phyloP scores from a whole-genome alignment of 345 rosid species.

The Arabis hirsuta region DNA sequence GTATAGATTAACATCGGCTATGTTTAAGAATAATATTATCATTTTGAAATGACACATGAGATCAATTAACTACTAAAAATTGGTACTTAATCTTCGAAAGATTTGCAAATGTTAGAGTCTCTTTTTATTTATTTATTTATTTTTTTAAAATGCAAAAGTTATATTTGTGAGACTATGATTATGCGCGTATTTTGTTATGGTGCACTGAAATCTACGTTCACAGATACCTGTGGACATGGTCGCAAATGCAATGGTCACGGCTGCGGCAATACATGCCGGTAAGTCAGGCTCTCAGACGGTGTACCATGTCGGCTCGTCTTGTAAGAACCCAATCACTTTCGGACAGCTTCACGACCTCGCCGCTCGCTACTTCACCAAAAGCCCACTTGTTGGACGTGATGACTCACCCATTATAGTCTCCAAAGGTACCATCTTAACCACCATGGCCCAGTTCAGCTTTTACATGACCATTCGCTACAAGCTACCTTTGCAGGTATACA shows the following conservation, averaged over 20 bases:
- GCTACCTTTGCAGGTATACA: conserved; percentile 58
- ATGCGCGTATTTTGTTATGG: background rate
- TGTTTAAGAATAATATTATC: background rate
- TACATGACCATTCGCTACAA: conserved; percentile 71
- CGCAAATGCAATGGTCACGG: conserved; percentile 34
- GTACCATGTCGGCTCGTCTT: conserved; percentile 82
- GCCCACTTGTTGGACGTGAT: conserved; percentile 72
- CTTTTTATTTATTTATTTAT: no score
- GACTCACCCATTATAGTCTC: conserved; percentile 70
- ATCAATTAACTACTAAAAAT: conserved; percentile 48
- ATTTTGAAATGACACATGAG: background rate
- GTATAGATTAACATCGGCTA: background rate
- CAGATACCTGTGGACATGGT: conserved; percentile 44
- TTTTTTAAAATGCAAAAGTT: no score
- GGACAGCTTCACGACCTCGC: conserved; percentile 55
- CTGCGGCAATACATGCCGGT: conserved; percentile 24
- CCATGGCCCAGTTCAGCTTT: conserved; percentile 72
- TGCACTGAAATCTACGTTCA: background rate
- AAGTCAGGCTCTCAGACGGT: conserved; percentile 44
- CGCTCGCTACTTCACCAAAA: conserved; percentile 56
- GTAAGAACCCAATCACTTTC: conserved; percentile 56
- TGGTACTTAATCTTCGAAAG: background rate
- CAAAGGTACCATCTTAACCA: conserved; percentile 50
- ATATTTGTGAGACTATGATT: background rate
- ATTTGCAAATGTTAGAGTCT: no score